Base-by-base conservation (phyloP, 2,329 filamentous ascomycete genomes). In the Shiraia sp. region DNA sequence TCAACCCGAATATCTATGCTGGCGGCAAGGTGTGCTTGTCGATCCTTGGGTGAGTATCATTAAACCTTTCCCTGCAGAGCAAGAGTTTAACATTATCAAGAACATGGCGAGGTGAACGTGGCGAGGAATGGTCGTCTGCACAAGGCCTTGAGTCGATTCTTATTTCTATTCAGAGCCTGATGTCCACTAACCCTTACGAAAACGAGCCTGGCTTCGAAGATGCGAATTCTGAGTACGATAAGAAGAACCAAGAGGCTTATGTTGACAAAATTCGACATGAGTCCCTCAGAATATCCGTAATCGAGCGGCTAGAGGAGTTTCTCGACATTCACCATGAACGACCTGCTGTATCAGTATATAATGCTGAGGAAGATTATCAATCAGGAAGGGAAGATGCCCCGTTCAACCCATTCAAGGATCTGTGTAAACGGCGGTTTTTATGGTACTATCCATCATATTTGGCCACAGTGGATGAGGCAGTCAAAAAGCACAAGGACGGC, bases 1-100 rank as follows among this genome's bases (percentile, higher is more conserved):
- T 97, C 76, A 96, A 96, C 61, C 93, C 93, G 3, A 99, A 99
- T 64, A 96, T 99, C 47, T 99, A 99, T 65, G 79, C 90, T 1
- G 82, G 75, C 35, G 93, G 93, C 34, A 95, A 92, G 72, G 91
- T 99, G 42, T 99, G 93, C 74, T 71, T 99, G 82, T 95, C 90
- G 6, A 95, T 95, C 59, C 75, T 95, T 26, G 90, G 90, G 86
- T 93, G 83, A 57, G 65, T 55, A 30, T 23, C 6, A 10, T 6
- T 28, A 36, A 44, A 32, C 33, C 15, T 8, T 24, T 6, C 2
- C 15, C 32, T 1, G 5, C 24, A 13, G 8, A 28, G 7, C 10
- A 19, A 29, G 28, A 22, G 8, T 22, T 43, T 52, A 44, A 61
- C 55, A 27, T 23, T 55, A 40, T n/a, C 57, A 26, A 95, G 91